Percentiles rank a stretch among this genome's conserved stretches.
phyloP scores from a whole-genome alignment of 208 protist species.

The Acanthamoeba castellanii region DNA sequence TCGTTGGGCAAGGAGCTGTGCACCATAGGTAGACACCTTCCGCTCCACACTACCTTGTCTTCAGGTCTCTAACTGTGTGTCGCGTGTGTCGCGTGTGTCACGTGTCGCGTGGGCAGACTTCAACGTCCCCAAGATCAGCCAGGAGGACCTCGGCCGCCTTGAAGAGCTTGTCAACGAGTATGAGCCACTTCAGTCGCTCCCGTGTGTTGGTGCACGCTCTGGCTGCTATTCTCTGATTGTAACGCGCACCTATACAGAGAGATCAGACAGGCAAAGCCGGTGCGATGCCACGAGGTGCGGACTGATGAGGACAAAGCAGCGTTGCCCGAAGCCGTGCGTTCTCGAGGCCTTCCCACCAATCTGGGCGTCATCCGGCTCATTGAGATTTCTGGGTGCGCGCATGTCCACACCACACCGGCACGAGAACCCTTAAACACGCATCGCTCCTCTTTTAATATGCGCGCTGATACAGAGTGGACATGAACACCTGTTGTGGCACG shows the following conservation, averaged over 20 bases:
- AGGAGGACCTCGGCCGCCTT: not conserved
- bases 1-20: constrained; percentile 83
- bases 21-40: constrained; percentile 39
- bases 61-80: no score
- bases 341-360: constrained; percentile 64
- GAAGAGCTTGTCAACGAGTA: constrained; percentile 52
- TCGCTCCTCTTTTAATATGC: no score
- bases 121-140: not conserved
- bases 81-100: not conserved
- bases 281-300: constrained; percentile 23
- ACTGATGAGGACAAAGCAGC: constrained; percentile 19
- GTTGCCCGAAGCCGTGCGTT: constrained; percentile 54
- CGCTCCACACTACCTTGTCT: not conserved
- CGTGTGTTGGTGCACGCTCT: not conserved
- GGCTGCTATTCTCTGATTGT: not conserved
- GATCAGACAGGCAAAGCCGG: not conserved
- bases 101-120: not conserved
- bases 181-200: not conserved
- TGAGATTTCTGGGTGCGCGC: constrained; percentile 47
- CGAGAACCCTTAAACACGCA: not conserved
- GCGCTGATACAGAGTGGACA: constrained; percentile 61
- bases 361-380: constrained; percentile 64
- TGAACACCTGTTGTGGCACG: constrained; percentile 80
- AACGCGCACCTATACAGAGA: not conserved
- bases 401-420: not conserved